phyloP scores from a whole-genome alignment of 1,139 yeast genomes.

The Lodderomyces theae region DNA sequence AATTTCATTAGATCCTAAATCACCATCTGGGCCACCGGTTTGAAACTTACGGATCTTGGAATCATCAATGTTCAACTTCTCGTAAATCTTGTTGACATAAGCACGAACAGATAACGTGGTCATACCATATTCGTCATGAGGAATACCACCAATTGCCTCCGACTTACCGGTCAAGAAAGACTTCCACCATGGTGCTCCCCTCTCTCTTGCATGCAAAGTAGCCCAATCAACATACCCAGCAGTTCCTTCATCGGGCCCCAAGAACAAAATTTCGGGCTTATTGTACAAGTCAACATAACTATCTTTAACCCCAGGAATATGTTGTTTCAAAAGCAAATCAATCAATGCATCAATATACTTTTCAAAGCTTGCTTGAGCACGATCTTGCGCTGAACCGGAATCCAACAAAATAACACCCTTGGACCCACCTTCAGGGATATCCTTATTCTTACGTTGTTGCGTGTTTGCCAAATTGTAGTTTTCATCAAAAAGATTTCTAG shows the following conservation, averaged over 20 bases:
- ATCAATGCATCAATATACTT: slow-evolving; percentile 90
- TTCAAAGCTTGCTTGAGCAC: slow-evolving; percentile 83
- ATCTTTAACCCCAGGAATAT: slow-evolving; percentile 77
- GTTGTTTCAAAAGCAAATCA: slow-evolving; percentile 76
- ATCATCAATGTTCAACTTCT: slow-evolving; percentile 63
- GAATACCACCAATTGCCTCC: slow-evolving; percentile 92
- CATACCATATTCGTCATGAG: slow-evolving; percentile 98
- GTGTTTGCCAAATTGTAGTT: slow-evolving; percentile 94
- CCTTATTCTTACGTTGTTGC: slow-evolving; percentile 95
- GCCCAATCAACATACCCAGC: slow-evolving; percentile 98
- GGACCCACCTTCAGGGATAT: slow-evolving; percentile 98
- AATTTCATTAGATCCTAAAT: slow-evolving; percentile 93
- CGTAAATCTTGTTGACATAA: slow-evolving; percentile 84
- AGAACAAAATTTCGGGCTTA: slow-evolving; percentile 84
- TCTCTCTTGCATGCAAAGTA: slow-evolving; percentile 85
- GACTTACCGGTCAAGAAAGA: slow-evolving; percentile 97
- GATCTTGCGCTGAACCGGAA: slow-evolving; percentile 74
- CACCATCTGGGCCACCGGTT: slow-evolving; percentile 99
- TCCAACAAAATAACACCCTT: slow-evolving; percentile 93
- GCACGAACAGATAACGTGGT: slow-evolving; percentile 93
- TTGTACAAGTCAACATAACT: slow-evolving; percentile 80
- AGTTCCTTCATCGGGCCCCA: slow-evolving; percentile 99
- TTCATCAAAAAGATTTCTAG: slow-evolving; percentile 89
- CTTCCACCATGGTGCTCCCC: slow-evolving; percentile 99
- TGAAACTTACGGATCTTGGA: slow-evolving; percentile 72